Conservation (phyloP, 352 stramenopile genomes). For the Globisporangium irregulare region DNA sequence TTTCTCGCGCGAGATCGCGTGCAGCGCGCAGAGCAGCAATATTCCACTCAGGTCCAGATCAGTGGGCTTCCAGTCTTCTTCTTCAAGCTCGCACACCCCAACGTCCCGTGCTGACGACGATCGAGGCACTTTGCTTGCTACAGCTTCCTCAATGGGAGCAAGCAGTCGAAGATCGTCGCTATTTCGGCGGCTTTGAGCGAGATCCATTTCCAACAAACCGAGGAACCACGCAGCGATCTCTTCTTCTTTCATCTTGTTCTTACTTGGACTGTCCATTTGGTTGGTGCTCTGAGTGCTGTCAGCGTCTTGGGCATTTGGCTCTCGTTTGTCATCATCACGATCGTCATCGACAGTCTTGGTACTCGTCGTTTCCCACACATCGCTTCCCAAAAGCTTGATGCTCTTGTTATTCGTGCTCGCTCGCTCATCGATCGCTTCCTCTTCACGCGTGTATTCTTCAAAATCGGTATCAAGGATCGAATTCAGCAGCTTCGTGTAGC, state of each 20-base stretch:
- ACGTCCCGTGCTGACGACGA: neutral
- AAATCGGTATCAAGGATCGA: conserved; percentile 71
- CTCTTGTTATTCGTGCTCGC: conserved; percentile 9
- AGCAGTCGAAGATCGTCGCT: conserved; percentile 21
- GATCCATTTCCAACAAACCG: conserved; percentile 58
- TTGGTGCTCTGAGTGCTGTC: conserved; percentile 15
- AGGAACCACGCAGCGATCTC: conserved; percentile 75
- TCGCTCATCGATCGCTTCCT: conserved; percentile 11
- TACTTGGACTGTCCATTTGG: conserved; percentile 21
- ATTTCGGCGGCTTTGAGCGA: conserved; percentile 27
- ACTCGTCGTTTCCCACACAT: conserved; percentile 1
- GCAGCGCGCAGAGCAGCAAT: conserved; percentile 69
- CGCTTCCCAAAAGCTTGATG: conserved; percentile 20
- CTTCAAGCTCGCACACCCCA: conserved; percentile 14
- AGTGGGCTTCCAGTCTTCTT: conserved; percentile 52
- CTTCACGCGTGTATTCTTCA: conserved; percentile 39
- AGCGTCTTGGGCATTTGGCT: conserved; percentile 25
- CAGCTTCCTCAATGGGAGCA: conserved; percentile 14
- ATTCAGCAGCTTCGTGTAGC: conserved; percentile 59
- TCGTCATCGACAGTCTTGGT: neutral
- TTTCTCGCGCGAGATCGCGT: conserved; percentile 70
- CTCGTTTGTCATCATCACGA: neutral
- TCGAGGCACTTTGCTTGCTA: neutral
- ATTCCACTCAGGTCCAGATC: conserved; percentile 75
- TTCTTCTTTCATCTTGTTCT: conserved; percentile 51